These are phyloP conservation scores for Diospyros lotus DNA, from an alignment of 148 eudicot genomes.

Conservation along the genomic window DNA sequence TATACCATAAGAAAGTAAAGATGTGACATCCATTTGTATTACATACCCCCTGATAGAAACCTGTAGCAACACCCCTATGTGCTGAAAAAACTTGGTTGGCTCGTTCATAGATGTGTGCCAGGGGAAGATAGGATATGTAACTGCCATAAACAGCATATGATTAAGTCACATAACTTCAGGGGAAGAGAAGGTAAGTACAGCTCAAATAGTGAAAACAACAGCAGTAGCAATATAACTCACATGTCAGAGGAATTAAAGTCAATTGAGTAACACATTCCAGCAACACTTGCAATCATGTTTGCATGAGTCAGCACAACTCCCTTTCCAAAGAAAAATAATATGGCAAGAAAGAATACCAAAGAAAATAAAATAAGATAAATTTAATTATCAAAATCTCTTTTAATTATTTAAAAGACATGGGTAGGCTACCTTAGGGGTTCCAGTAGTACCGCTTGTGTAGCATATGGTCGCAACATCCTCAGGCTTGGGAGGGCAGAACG, in stretches of 20 bases:
- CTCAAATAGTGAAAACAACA: background rate
- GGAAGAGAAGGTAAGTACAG: slow-evolving; percentile 2
- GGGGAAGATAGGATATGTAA: slow-evolving; percentile 91
- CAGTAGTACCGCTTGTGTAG: slow-evolving; percentile 82
- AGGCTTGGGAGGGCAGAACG: slow-evolving; percentile 55
- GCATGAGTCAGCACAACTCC: slow-evolving; percentile 85
- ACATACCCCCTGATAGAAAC: slow-evolving; percentile 98
- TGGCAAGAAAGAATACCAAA: slow-evolving; percentile 5
- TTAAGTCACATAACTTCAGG: background rate
- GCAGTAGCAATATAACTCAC: slow-evolving; percentile 37
- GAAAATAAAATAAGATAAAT: slow-evolving; percentile 3
- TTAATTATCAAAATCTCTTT: no score
- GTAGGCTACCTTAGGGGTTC: slow-evolving; percentile 79
- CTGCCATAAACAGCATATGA: slow-evolving; percentile 32
- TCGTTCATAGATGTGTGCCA: slow-evolving; percentile 97
- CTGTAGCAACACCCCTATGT: slow-evolving; percentile 77
- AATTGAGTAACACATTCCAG: slow-evolving; percentile 43
- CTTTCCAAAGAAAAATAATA: slow-evolving; percentile 30
- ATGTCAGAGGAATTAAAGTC: slow-evolving; percentile 60
- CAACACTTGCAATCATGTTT: slow-evolving; percentile 75
- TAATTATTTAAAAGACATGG: background rate
- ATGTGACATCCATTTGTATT: slow-evolving; percentile 8
- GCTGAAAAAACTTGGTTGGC: slow-evolving; percentile 62
- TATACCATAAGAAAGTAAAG: background rate
- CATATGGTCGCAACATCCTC: slow-evolving; percentile 71